A percentile compares a stretch with the other conserved stretches of the same genome.
Conservation (phyloP, 805 yeast genomes). For the Huiozyma sinensis region DNA sequence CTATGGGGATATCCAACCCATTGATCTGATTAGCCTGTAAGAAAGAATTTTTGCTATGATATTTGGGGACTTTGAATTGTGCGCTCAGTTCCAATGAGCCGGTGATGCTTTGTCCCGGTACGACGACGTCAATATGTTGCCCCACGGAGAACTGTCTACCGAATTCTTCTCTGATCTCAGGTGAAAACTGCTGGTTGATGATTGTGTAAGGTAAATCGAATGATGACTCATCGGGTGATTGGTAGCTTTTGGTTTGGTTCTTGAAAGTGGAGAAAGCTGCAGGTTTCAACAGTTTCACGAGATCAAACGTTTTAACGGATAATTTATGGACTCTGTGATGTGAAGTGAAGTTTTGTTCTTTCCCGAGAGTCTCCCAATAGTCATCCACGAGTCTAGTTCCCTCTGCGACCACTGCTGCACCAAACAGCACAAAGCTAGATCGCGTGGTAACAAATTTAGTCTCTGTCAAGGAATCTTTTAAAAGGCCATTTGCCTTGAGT, state of each 20-base stretch:
- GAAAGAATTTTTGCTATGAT: slow-evolving; percentile 25
- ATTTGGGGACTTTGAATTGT: slow-evolving; percentile 25
- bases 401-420: slow-evolving; percentile 36
- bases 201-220: slow-evolving; percentile 18
- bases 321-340: slow-evolving; percentile 34
- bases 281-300: slow-evolving; percentile 10
- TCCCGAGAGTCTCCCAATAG: slow-evolving; percentile 41
- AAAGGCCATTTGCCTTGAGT: slow-evolving; percentile 24
- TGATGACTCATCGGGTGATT: background rate
- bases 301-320: slow-evolving; percentile 8
- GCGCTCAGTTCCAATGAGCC: slow-evolving; percentile 26
- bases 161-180: slow-evolving; percentile 19
- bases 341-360: slow-evolving; percentile 34
- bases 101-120: slow-evolving; percentile 25
- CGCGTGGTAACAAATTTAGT: slow-evolving; percentile 30
- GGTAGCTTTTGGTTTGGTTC: background rate
- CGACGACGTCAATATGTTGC: slow-evolving; percentile 14
- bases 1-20: slow-evolving; percentile 22
- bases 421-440: slow-evolving; percentile 38
- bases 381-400: slow-evolving; percentile 45
- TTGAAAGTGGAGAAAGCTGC: background rate
- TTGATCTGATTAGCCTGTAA: slow-evolving; percentile 21
- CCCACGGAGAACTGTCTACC: slow-evolving; percentile 15
- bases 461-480: slow-evolving; percentile 8
- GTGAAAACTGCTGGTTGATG: slow-evolving; percentile 21